Percentiles rank a stretch among this genome's conserved stretches.
phyloP scores from a whole-genome alignment of 495 filamentous ascomycete genomes.

The Neurospora sp. region DNA sequence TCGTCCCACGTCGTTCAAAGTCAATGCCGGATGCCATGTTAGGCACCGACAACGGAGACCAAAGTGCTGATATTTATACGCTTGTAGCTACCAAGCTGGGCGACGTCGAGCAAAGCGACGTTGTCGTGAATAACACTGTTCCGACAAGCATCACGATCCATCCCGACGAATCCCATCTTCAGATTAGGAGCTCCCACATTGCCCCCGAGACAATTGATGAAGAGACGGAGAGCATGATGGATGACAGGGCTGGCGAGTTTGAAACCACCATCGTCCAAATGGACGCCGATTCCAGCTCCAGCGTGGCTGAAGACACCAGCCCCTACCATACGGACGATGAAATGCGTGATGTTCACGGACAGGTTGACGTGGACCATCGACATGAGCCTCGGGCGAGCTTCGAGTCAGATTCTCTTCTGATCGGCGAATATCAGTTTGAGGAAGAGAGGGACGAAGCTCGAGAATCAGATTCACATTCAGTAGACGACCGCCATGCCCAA shows the following conservation, averaged over 20 bases:
- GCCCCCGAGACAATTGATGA: background rate
- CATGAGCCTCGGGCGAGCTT: background rate
- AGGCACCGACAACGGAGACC: background rate
- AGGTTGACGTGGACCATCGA: background rate
- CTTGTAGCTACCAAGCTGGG: slow-evolving; percentile 25
- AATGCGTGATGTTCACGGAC: background rate
- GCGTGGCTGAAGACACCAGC: background rate
- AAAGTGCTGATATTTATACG: slow-evolving; percentile 20
- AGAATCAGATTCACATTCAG: background rate
- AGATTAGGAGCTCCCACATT: background rate
- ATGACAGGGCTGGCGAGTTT: background rate
- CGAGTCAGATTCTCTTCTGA: background rate
- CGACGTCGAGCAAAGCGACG: slow-evolving; percentile 11
- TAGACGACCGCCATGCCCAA: background rate
- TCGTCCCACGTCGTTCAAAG: slow-evolving; percentile 23
- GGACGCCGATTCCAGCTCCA: background rate
- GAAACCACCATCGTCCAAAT: background rate
- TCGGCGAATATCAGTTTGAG: background rate
- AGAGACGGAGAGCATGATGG: background rate
- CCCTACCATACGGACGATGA: background rate
- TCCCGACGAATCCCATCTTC: background rate
- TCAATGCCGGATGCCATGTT: background rate
- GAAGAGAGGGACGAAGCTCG: background rate
- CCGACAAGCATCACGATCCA: background rate
- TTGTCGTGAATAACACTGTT: background rate